A percentile compares a stretch with the other conserved stretches of the same genome.
Conservation (phyloP, 495 filamentous ascomycete genomes). For the Penicillium taxi region DNA sequence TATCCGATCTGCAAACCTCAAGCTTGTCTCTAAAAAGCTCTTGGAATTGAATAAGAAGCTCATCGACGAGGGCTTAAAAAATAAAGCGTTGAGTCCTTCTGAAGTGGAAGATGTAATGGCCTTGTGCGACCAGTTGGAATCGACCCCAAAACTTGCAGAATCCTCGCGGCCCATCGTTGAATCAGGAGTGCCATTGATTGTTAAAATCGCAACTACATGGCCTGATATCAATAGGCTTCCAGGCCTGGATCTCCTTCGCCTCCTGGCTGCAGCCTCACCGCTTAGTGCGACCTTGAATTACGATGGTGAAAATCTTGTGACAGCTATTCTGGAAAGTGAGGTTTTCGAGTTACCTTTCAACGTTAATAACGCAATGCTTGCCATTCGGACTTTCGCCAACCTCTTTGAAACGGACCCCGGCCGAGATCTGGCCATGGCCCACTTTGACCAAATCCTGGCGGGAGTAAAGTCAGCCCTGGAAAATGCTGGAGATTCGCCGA, state of each 20-base stretch:
- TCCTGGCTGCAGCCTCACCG: constrained; percentile 60
- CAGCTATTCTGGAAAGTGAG: constrained; percentile 38
- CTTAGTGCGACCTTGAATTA: constrained; percentile 51
- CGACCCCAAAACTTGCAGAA: constrained; percentile 26
- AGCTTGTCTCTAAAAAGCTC: constrained; percentile 66
- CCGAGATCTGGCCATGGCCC: constrained; percentile 48
- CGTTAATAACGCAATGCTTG: constrained; percentile 79
- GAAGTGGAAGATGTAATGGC: constrained; percentile 52
- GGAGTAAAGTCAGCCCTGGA: constrained; percentile 41
- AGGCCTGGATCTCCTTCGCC: constrained; percentile 74
- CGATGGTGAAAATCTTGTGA: constrained; percentile 45
- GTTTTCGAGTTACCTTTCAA: constrained; percentile 49
- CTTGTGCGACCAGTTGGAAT: constrained; percentile 51
- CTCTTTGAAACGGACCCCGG: constrained; percentile 72
- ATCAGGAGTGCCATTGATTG: constrained; percentile 47
- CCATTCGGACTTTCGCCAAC: constrained; percentile 75
- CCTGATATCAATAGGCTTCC: constrained; percentile 70
- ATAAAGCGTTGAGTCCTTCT: constrained; percentile 61
- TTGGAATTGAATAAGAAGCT: constrained; percentile 61
- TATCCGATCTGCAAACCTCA: constrained; percentile 52
- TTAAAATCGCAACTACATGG: constrained; percentile 68
- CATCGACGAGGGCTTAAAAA: constrained; percentile 60
- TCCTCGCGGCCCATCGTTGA: constrained; percentile 35
- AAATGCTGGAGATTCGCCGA: constrained; percentile 43
- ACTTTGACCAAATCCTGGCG: constrained; percentile 51